Evolutionary conservation across 1,139 yeast genomes (phyloP).

Genomic region (Pichia sp.): DNA sequence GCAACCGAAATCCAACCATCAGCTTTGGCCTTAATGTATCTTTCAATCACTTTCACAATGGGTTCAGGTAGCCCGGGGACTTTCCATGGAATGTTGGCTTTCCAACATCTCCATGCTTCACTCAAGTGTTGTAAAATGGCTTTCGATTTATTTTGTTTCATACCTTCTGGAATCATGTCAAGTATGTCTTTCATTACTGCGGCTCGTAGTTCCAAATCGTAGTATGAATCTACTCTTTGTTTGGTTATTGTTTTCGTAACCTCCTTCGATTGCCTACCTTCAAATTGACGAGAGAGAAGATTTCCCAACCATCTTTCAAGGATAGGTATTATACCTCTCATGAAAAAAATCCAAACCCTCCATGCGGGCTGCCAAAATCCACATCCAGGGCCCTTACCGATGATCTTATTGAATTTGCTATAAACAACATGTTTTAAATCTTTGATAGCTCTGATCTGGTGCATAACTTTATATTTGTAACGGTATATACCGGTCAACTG

Average conservation of each 20-base stretch:
- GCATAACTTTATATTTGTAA: slow-evolving; percentile 97
- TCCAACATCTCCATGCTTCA: slow-evolving; percentile 99
- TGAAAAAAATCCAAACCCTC: slow-evolving; percentile 92
- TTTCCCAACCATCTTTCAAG: slow-evolving; percentile 94
- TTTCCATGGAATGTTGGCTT: slow-evolving; percentile 96
- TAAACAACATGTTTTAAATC: slow-evolving; percentile 91
- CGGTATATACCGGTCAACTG: slow-evolving; percentile 95
- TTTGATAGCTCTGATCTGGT: slow-evolving; percentile 92
- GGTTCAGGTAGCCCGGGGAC: slow-evolving; percentile 96
- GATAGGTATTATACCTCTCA: slow-evolving; percentile 93
- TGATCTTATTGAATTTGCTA: slow-evolving; percentile 67
- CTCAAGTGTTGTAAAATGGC: slow-evolving; percentile 88
- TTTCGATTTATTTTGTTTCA: slow-evolving; percentile 81
- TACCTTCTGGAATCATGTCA: slow-evolving; percentile 95
- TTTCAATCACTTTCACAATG: slow-evolving; percentile 74
- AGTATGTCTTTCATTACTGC: slow-evolving; percentile 93
- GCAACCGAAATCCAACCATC: slow-evolving; percentile 97
- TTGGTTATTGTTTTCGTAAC: slow-evolving; percentile 92
- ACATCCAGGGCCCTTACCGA: slow-evolving; percentile 98
- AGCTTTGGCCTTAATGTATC: slow-evolving; percentile 91
- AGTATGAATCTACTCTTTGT: slow-evolving; percentile 91
- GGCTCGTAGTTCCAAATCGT: slow-evolving; percentile 87
- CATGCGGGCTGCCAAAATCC: slow-evolving; percentile 99
- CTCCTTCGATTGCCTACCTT: slow-evolving; percentile 90
- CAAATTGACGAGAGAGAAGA: slow-evolving; percentile 85